Base-by-base conservation (phyloP, 192 early-diverging fungal species). In the Geosiphon pyriformis region DNA sequence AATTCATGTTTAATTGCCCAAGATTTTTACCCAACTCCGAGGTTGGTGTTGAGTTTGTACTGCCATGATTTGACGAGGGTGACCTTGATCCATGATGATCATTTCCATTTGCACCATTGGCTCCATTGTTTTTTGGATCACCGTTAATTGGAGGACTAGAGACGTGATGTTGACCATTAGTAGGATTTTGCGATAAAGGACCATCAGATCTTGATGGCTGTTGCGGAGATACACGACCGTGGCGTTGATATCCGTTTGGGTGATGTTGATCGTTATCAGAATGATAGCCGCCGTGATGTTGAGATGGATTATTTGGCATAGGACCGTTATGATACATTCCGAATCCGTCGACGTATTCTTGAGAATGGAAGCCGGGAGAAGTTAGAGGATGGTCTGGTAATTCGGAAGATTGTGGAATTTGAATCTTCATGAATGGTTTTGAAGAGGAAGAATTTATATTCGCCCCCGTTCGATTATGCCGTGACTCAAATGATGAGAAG, bases 401-500 rank as follows among this genome's bases (percentile, higher is more conserved):
- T 49, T 62, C 49, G 42, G 68, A 34, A 26, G 58, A 51, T 46
- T 61, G 42, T 33, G 58, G 68, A 69, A 54, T 68, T 57, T 68
- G 51, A 33, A 68, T 56, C 35, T 68, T 52, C 49, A 62, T 52
- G 20, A 37, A 65, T 20, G 48, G 49, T 37, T 65, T 52, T 30
- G 15, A 22, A 23, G 27, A 22, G 2, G 26, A 11, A 1, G 42
- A 18, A 48, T 47, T 54, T 4, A 18, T 10, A 22, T 25, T 11
- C 15, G 34, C 35, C 0, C 33, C 10, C 15, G 23, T 70, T 33
- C 42, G 47, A 1, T 35, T 26, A 27, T 63, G 68, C 42, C 68
- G 68, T 34, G 68, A 64, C 15, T 70, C 69, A 55, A 65, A 70
- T 31, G 52, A 53, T 33, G 68, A 47, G 49, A 70, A 70, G 26